These are phyloP conservation scores for Chrysoporthe austroafricana DNA, from an alignment of 2,329 filamentous ascomycete species.

Conservation along the genomic window DNA sequence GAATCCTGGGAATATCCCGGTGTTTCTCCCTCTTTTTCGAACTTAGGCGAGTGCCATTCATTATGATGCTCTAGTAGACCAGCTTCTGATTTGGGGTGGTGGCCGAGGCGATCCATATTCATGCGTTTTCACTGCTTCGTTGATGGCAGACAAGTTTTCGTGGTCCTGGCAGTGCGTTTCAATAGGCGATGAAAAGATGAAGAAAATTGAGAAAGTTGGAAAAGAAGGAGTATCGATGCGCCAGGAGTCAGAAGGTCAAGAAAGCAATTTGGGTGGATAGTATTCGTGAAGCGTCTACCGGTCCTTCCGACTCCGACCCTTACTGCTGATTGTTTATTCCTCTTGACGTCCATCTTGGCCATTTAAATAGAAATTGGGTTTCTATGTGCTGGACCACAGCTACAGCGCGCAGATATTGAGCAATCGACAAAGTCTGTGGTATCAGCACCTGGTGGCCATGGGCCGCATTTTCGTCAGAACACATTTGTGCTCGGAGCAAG, in stretches of 20 bases:
- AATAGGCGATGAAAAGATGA: neutral
- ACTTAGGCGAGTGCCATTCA: too few species aligned
- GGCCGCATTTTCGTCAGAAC: neutral
- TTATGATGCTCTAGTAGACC: neutral
- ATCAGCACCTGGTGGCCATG: neutral
- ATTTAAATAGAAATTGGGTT: neutral
- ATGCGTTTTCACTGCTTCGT: neutral
- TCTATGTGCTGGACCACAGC: neutral
- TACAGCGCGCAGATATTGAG: neutral
- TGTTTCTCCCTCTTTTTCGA: neutral
- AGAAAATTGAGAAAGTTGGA: neutral
- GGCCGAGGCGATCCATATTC: neutral
- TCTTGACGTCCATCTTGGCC: neutral
- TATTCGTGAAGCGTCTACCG: neutral
- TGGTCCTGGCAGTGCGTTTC: neutral
- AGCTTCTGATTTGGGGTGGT: neutral
- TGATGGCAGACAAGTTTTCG: neutral
- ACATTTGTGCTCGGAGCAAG: neutral
- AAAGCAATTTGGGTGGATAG: neutral
- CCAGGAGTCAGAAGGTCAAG: neutral
- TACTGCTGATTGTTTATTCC: neutral
- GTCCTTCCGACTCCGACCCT: neutral
- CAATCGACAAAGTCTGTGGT: neutral
- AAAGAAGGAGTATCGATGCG: neutral
- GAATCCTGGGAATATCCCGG: neutral